Evolutionary conservation across 441 rosid species (phyloP).

Genomic region (Jatropha multifida): DNA sequence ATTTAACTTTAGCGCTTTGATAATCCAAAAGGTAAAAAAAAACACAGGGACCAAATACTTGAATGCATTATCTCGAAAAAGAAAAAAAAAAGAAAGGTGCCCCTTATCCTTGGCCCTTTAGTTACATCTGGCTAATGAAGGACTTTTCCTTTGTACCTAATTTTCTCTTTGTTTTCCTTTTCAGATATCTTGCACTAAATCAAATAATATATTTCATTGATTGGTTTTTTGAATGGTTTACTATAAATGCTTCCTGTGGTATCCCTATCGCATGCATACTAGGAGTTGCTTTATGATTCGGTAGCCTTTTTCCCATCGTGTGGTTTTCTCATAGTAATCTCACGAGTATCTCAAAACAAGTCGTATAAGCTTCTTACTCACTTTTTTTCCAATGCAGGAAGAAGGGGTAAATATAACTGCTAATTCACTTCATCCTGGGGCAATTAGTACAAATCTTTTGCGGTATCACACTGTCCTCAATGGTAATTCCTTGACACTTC

Average conservation of each 20-base stretch:
- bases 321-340: neutral
- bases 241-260: neutral
- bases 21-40: neutral
- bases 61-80: neutral
- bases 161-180: neutral
- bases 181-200: neutral
- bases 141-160: neutral
- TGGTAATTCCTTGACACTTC: conserved; percentile 27
- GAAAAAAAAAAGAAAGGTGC: neutral
- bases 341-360: neutral
- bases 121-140: neutral
- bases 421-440: conserved; percentile 80
- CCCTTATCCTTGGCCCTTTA: neutral
- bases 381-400: conserved; percentile 38
- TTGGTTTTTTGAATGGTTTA: neutral
- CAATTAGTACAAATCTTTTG: conserved; percentile 56
- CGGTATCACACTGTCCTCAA: conserved; percentile 49
- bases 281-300: neutral
- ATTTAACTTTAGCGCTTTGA: neutral
- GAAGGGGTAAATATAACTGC: conserved; percentile 60
- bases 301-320: neutral
- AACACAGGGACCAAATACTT: neutral
- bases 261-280: neutral
- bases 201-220: neutral
- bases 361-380: neutral